A percentile compares a stretch with the other conserved stretches of the same genome.
These are phyloP conservation scores for Saprolegnia parasitica DNA, from an alignment of 352 stramenopile species.

Conservation along the genomic window DNA sequence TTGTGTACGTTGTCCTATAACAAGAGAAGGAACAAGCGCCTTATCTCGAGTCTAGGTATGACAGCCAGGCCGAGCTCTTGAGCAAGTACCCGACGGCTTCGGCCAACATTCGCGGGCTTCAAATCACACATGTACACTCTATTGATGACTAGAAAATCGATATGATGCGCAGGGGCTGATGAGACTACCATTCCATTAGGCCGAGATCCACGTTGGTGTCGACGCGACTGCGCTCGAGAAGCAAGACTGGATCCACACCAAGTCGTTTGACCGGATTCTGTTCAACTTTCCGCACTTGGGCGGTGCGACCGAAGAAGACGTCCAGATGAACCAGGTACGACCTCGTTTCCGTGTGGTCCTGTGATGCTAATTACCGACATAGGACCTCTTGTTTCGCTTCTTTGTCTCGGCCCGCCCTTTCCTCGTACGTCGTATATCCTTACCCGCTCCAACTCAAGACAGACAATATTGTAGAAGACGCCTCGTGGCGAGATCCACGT, in stretches of 20 bases:
- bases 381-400: conserved; percentile 58
- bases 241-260: conserved; percentile 43
- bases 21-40: background rate
- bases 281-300: conserved; percentile 87
- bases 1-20: conserved; percentile 39
- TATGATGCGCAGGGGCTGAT: background rate
- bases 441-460: background rate
- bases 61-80: conserved; percentile 59
- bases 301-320: conserved; percentile 72
- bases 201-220: conserved; percentile 58
- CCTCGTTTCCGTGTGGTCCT: too few relatives aligned
- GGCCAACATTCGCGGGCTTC: conserved; percentile 61
- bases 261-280: conserved; percentile 60
- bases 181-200: conserved; percentile 32
- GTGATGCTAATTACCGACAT: background rate
- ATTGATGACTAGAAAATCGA: background rate
- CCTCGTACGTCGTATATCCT: conserved; percentile 29
- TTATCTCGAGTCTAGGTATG: conserved; percentile 30
- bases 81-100: conserved; percentile 68
- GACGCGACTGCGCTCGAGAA: conserved; percentile 63
- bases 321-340: conserved; percentile 64
- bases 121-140: conserved; percentile 53
- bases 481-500: conserved; percentile 65
- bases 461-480: conserved; percentile 31
- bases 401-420: conserved; percentile 63